Conservation (phyloP, 73 alveolate genomes). For the Stentor roeselii region DNA sequence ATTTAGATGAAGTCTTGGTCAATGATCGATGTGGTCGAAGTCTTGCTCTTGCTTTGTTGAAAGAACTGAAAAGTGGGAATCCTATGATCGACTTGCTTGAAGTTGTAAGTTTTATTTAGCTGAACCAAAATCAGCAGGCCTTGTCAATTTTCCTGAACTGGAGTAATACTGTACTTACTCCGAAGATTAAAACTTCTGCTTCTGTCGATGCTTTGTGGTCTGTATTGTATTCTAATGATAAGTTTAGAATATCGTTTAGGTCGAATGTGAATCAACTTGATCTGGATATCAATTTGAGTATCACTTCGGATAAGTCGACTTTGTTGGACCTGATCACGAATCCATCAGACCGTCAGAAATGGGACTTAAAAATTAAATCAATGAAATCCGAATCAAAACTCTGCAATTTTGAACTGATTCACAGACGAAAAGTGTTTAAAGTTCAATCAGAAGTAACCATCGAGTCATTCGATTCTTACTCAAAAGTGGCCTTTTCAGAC, state of each 20-base stretch:
- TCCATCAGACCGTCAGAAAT: not conserved
- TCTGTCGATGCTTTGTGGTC: not conserved
- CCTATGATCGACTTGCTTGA: not conserved
- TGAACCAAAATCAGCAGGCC: not conserved
- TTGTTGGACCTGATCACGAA: not conserved
- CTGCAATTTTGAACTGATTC: too few species aligned
- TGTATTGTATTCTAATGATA: not conserved
- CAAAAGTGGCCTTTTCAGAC: too few species aligned
- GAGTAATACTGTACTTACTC: not conserved
- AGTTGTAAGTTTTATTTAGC: not conserved
- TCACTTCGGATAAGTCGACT: not conserved
- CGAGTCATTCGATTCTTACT: too few species aligned
- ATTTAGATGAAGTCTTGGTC: not conserved
- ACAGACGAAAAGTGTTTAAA: too few species aligned
- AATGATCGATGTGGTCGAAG: not conserved
- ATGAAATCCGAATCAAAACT: too few species aligned
- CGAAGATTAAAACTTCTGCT: not conserved
- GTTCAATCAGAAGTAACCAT: too few species aligned
- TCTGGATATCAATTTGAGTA: not conserved
- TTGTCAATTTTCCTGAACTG: not conserved
- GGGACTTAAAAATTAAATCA: not conserved
- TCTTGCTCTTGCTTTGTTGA: not conserved
- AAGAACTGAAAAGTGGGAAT: too few species aligned
- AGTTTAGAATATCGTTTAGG: too few species aligned
- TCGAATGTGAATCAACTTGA: not conserved